phyloP scores from a whole-genome alignment of 1,284 basidiomycete genomes.

The Marasmius oreades region DNA sequence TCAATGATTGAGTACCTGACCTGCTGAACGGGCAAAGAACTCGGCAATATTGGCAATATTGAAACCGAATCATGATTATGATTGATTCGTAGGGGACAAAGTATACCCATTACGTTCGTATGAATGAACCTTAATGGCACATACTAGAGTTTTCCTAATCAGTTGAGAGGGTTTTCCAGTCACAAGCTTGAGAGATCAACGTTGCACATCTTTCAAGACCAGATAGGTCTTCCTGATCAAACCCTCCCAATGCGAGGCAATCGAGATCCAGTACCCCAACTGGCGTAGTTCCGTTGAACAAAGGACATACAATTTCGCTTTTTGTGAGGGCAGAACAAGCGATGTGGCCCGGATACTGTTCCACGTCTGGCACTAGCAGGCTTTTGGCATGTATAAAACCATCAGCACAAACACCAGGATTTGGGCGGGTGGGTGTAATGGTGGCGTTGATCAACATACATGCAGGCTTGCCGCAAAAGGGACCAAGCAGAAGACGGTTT shows the following conservation, averaged over 20 bases:
- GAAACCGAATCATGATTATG: too few relatives aligned
- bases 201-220: slow-evolving; percentile 72
- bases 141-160: too few relatives aligned
- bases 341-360: slow-evolving; percentile 83
- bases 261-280: slow-evolving; percentile 86
- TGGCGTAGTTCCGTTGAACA: slow-evolving; percentile 43
- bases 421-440: slow-evolving; percentile 39
- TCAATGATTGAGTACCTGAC: too few relatives aligned
- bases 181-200: slow-evolving; percentile 54
- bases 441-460: slow-evolving; percentile 74
- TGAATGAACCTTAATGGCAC: too few relatives aligned
- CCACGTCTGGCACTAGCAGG: slow-evolving; percentile 69
- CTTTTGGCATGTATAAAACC: slow-evolving; percentile 58
- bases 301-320: slow-evolving; percentile 82
- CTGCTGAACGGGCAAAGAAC: too few relatives aligned
- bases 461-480: slow-evolving; percentile 86
- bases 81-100: too few relatives aligned
- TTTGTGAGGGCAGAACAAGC: slow-evolving; percentile 85
- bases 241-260: slow-evolving; percentile 68
- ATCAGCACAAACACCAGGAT: slow-evolving; percentile 77
- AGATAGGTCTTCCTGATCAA: slow-evolving; percentile 67
- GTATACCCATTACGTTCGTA: too few relatives aligned
- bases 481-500: slow-evolving; percentile 63
- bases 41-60: too few relatives aligned
- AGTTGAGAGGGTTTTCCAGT: slow-evolving; percentile 42